Base-by-base conservation (phyloP, 768 basidiomycete genomes). In the Filobasidium wieringae region DNA sequence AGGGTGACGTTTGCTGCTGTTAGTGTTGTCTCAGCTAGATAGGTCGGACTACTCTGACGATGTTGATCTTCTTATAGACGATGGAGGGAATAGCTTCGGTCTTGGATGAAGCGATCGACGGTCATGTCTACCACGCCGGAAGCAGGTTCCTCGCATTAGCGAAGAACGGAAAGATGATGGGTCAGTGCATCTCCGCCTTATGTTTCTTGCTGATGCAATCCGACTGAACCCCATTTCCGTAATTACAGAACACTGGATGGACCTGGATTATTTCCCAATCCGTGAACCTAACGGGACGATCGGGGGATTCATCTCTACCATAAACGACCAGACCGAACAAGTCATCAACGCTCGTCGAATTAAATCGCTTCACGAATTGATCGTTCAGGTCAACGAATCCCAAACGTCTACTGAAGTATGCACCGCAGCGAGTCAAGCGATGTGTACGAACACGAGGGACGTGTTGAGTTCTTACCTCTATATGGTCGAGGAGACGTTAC, bases 281-380 rank as follows among this genome's bases (percentile, higher is more conserved):
- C 43, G 43, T 14, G 43, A 47, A 26, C 19, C 14, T 6, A 5
- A 47, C 43, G 43, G 43, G 14, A 24, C 43, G 43, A 26, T 47
- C 43, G 43, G 15, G 19, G 43, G 43, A 24, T 19, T 47, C 2
- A 47, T 27, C 24, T 47, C 22, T 47, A 47, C 29, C 43, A 19
- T 47, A 4, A 27, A 19, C 4, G 43, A 47, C 43, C 43, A 47
- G 43, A 47, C 43, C 14, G 43, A 47, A 19, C 43, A 47, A 22
- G 43, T 47, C 43, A 47, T 47, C 43, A 47, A 47, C 43, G 43
- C 43, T 22, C 43, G 43, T 26, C 43, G 43, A 11, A 47, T 47
- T 22, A 19, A 27, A 47, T 47, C 43, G 15, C 22, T 47, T 11
- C 43, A 47, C 43, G 43, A 47, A 47, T 27, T 47, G 22, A 47